phyloP scores from a whole-genome alignment of 2,329 filamentous ascomycete genomes.

The Blumeria hordei region DNA sequence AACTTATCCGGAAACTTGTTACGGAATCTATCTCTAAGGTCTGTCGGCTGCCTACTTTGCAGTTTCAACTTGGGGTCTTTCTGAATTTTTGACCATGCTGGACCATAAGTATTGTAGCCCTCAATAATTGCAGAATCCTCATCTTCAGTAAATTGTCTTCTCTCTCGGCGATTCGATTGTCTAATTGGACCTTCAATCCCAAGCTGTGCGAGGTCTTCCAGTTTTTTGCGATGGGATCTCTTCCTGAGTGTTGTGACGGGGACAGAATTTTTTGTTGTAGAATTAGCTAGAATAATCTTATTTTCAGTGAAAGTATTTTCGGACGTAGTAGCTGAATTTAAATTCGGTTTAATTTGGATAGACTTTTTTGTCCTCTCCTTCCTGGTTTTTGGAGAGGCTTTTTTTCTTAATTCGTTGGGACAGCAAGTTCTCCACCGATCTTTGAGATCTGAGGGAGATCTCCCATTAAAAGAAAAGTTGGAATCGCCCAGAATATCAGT shows the following conservation, averaged over 20 bases:
- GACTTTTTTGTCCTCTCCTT: slow-evolving; percentile 1
- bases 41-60: slow-evolving; percentile 34
- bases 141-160: slow-evolving; percentile 34
- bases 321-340: slow-evolving; percentile 23
- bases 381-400: slow-evolving; percentile 5
- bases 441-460: slow-evolving; percentile 38
- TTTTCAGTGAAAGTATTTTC: slow-evolving; percentile 20
- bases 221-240: slow-evolving; percentile 28
- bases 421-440: slow-evolving; percentile 43
- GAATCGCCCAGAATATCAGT: slow-evolving; percentile 37
- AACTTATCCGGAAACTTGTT: slow-evolving; percentile 37
- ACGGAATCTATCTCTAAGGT: slow-evolving; percentile 35
- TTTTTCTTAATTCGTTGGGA: slow-evolving; percentile 29
- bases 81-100: slow-evolving; percentile 41
- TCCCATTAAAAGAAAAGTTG: slow-evolving; percentile 33
- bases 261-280: slow-evolving; percentile 7
- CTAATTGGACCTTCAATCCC: slow-evolving; percentile 39
- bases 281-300: slow-evolving; percentile 19
- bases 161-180: slow-evolving; percentile 33
- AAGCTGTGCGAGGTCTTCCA: slow-evolving; percentile 29
- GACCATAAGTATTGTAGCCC: slow-evolving; percentile 33
- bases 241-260: slow-evolving; percentile 22
- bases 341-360: slow-evolving; percentile 13
- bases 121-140: slow-evolving; percentile 38
- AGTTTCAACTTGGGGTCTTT: slow-evolving; percentile 32